Conservation (phyloP, 345 rosid genomes). For the Erucastrum elatum region DNA sequence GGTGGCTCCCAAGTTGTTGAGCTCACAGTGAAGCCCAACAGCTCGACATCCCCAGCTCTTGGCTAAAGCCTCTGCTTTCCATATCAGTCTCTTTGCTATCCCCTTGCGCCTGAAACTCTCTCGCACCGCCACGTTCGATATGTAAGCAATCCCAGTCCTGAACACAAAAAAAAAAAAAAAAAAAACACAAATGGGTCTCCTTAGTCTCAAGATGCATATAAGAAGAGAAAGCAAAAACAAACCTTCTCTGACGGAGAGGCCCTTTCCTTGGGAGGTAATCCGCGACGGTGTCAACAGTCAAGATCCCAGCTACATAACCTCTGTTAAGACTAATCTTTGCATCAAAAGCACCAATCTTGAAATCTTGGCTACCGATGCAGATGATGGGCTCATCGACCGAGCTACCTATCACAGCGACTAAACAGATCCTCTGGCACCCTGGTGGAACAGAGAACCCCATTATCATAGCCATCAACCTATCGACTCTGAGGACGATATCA, state of each 20-base stretch:
- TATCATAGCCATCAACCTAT: conserved; percentile 76
- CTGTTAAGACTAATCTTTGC: conserved; percentile 60
- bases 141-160: conserved; percentile 89
- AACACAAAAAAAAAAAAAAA: no score
- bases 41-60: conserved; percentile 87
- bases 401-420: conserved; percentile 80
- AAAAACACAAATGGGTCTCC: no score
- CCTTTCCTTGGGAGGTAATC: conserved; percentile 94
- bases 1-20: conserved; percentile 65
- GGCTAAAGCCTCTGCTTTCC: conserved; percentile 87
- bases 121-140: conserved; percentile 89
- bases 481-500: conserved; percentile 70
- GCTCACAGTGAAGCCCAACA: conserved; percentile 82
- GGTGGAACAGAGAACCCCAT: conserved; percentile 69
- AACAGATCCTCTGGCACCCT: conserved; percentile 70
- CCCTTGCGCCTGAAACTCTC: conserved; percentile 79
- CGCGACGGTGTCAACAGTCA: conserved; percentile 84
- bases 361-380: conserved; percentile 63
- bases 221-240: background rate
- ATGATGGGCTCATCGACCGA: conserved; percentile 48
- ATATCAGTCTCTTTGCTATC: conserved; percentile 77
- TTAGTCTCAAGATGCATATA: background rate
- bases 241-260: conserved; percentile 80
- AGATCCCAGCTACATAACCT: conserved; percentile 85
- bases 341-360: conserved; percentile 72